phyloP scores from a whole-genome alignment of 768 basidiomycete species.

The Rhizopogon salebrosus region DNA sequence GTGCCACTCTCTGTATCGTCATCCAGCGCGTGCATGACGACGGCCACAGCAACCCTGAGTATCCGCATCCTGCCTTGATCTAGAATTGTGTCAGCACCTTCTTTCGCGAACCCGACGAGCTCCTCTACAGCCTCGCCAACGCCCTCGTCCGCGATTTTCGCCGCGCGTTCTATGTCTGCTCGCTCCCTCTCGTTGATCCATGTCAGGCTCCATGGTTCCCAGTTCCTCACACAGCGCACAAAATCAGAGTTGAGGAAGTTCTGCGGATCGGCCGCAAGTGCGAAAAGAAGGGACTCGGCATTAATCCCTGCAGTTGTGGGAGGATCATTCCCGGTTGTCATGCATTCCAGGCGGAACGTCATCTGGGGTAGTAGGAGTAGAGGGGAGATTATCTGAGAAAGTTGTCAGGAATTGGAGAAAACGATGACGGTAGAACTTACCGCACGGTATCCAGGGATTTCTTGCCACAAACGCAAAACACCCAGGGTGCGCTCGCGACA shows the following conservation, averaged over 20 bases:
- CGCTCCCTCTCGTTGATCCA: constrained; percentile 59
- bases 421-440: constrained; percentile 30
- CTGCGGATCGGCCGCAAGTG: constrained; percentile 55
- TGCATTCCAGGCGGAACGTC: constrained; percentile 67
- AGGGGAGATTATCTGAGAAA: constrained; percentile 64
- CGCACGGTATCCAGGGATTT: constrained; percentile 66
- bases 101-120: constrained; percentile 27
- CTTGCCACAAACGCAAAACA: constrained; percentile 38
- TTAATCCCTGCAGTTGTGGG: constrained; percentile 61
- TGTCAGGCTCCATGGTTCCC: constrained; percentile 57
- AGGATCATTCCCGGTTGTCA: constrained; percentile 55
- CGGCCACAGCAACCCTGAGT: constrained; percentile 57
- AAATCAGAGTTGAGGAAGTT: constrained; percentile 58
- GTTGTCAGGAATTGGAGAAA: constrained; percentile 4
- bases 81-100: constrained; percentile 35
- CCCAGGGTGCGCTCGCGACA: constrained; percentile 63
- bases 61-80: constrained; percentile 50
- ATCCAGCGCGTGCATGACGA: constrained; percentile 48
- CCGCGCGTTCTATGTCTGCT: constrained; percentile 53
- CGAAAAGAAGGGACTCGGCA: constrained; percentile 63
- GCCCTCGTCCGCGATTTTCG: constrained; percentile 66
- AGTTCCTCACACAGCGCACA: constrained; percentile 50
- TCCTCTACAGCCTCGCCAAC: constrained; percentile 59
- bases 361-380: constrained; percentile 68
- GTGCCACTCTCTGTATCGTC: constrained; percentile 31